Evolutionary conservation across 805 yeast species (phyloP), one percentile per base, ranked within the genome.

Genomic region (Pichia sporocuriosa): DNA sequence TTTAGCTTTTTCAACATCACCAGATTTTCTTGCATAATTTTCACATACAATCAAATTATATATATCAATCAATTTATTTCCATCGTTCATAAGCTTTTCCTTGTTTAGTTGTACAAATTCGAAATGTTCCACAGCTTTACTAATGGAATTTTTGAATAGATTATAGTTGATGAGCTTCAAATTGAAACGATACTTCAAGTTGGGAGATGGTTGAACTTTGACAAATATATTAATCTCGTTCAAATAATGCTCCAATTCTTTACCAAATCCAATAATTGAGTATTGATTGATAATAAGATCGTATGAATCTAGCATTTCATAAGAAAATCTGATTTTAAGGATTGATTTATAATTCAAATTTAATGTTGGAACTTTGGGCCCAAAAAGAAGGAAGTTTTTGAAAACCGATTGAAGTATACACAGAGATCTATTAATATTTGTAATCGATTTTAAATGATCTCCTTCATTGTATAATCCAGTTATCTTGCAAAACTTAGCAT

Each of bases 201-300:
- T 40, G 7, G 60, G 30, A 0, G 68, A 63, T 4, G 54, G 50
- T 13, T 55, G 59, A 7, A 50, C 47, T 1, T 59, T 51, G 15
- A 69, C 53, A 11, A 75, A 53, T 27, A 61, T 65, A 6, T 61
- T 57, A 28, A 75, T 63, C 49, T 83, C 89, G 6, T 63, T 63
- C 3, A 69, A 48, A 57, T 71, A 81, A 53, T 68, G 77, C 3
- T 70, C 68, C 35, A 79, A 69, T 42, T 82, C 87, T 47, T 75
- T 75, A 0, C 78, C 62, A 3, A 79, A 53, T 0, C 89, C 88
- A 29, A 76, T 53, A 28, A 67, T 70, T 13, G 67, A 58, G 40
- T 69, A 65, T 0, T 65, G 51, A 4, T 63, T 56, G 19, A 77
- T 59, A 21, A 76, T 57, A 3, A 43, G 41, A 6, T 60, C 56